Base-by-base conservation (phyloP, 2,329 filamentous ascomycete genomes). In the Didymellaceae sp. region DNA sequence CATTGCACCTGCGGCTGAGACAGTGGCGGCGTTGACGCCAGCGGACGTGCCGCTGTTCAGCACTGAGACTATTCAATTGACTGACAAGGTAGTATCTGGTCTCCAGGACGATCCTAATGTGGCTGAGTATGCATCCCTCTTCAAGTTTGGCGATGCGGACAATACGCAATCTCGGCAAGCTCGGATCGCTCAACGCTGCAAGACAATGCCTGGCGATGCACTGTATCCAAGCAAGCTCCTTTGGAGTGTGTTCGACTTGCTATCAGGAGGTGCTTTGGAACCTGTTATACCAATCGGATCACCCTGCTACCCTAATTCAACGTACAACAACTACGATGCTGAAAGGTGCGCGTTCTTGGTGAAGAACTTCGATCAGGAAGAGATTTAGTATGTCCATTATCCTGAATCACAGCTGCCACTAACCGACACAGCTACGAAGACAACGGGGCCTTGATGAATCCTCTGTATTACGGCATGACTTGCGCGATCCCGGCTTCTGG, bases 101-200 rank as follows among this genome's bases (percentile, higher is more conserved):
- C 52, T 68, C 13, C 52, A 55, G 17, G 40, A 43, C n/a, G 58
- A 61, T 30, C 44, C 54, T 5, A 45, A 54, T 13, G 46, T 62
- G 13, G 51, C 60, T 1, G 43, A 64, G 18, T 62, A 63, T 43
- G 65, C 62, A 17, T 54, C 59, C 6, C 51, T 66, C 1, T 64
- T 47, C 76, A 79, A 38, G 68, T 82, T 70, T 25, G 65, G 50
- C 11, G 58, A 67, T 38, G 38, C 45, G 4, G 53, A 61, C 6
- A 33, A 30, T 26, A 31, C 51, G 21, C 45, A 31, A 16, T 18
- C 49, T 25, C 55, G 58, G 20, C 54, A 57, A 9, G 37, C 49
- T 24, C 55, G 53, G 8, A 47, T 45, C 17, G 14, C 57, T 9
- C 40, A 50, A 8, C 56, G 52, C 6, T 68, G 67, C 58, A 70